Evolutionary conservation across 2,329 filamentous ascomycete species (phyloP), one percentile per base, ranked within the genome.

Genomic region (Xylaria hypoxylon): DNA sequence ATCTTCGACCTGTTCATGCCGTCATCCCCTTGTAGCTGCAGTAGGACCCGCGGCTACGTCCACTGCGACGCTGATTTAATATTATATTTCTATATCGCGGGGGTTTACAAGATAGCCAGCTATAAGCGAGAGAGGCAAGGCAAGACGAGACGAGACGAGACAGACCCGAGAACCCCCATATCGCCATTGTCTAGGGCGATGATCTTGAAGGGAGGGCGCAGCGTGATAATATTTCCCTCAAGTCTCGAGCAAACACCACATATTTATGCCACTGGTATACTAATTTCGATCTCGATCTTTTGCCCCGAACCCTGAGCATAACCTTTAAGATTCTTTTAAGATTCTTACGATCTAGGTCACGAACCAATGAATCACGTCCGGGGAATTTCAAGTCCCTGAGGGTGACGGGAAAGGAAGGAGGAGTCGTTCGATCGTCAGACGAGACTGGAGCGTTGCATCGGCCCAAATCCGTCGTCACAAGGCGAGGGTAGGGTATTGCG

Each of bases 401-500:
- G 17, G 22, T 24, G 51, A 67, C 65, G 31, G 51, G 61, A 67
- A 44, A 64, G 65, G 65, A 64, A 67, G 65, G 65, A 64, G 61
- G 45, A 45, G 45, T 51, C 35, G 44, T 51, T 62, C 51, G 48
- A 65, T 65, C 28, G 45, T 61, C 56, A 42, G 51, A 52, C 61
- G 50, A 67, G 52, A 61, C 44, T 17, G 35, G 50, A 60, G 61
- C 28, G 57, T 60, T 48, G 42, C 62, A 68, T 60, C 52, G 57
- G 28, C 19, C 38, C 45, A 38, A 53, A 50, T 28, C 64, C 50
- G 45, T 50, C 51, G 47, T 57, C 50, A 42, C 53, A 63, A 55
- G 38, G 62, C 57, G 60, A 60, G 52, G 65, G 52, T 35, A 59
- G 64, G 40, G 47, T 35, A 59, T 45, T 61, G 62, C 62, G 55